A percentile compares a stretch with the other conserved stretches of the same genome.
Conservation (phyloP, 352 stramenopile genomes). For the Phytophthora kernoviae region DNA sequence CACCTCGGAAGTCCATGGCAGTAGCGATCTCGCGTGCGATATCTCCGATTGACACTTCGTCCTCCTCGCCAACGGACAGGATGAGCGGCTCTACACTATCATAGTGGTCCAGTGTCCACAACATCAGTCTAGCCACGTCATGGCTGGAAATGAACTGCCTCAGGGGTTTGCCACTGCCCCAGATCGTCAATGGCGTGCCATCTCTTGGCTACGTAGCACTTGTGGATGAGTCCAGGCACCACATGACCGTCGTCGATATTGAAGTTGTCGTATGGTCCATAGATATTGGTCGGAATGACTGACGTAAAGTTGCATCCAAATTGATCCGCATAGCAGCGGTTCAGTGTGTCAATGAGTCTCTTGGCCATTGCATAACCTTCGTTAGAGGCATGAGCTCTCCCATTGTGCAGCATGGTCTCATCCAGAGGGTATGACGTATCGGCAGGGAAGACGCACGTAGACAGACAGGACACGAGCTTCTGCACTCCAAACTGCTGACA, state of each 20-base stretch:
- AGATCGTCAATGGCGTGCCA: conserved; percentile 92
- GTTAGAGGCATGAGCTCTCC: conserved; percentile 79
- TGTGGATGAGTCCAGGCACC: conserved; percentile 98
- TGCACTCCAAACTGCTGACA: conserved; percentile 84
- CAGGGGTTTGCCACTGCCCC: conserved; percentile 94
- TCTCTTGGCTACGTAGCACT: conserved; percentile 97
- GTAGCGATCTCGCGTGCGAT: conserved; percentile 85
- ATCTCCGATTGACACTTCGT: conserved; percentile 96
- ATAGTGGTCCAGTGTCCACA: conserved; percentile 80
- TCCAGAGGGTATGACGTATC: conserved; percentile 98
- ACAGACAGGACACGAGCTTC: conserved; percentile 98
- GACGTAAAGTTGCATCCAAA: conserved; percentile 98
- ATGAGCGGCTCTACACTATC: conserved; percentile 95
- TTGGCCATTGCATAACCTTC: conserved; percentile 98
- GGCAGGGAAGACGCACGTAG: conserved; percentile 99
- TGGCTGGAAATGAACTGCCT: conserved; percentile 98
- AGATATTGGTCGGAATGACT: conserved; percentile 99
- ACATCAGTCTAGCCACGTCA: conserved; percentile 95
- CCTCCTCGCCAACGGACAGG: conserved; percentile 93
- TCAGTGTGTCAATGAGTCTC: conserved; percentile 98
- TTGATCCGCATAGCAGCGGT: conserved; percentile 95
- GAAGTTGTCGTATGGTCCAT: conserved; percentile 99
- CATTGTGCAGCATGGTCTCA: conserved; percentile 97
- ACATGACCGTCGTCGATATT: conserved; percentile 97
- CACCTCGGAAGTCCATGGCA: conserved; percentile 80